These are phyloP conservation scores for Chalciporus piperatus DNA, from an alignment of 768 basidiomycete species.

Conservation along the genomic window DNA sequence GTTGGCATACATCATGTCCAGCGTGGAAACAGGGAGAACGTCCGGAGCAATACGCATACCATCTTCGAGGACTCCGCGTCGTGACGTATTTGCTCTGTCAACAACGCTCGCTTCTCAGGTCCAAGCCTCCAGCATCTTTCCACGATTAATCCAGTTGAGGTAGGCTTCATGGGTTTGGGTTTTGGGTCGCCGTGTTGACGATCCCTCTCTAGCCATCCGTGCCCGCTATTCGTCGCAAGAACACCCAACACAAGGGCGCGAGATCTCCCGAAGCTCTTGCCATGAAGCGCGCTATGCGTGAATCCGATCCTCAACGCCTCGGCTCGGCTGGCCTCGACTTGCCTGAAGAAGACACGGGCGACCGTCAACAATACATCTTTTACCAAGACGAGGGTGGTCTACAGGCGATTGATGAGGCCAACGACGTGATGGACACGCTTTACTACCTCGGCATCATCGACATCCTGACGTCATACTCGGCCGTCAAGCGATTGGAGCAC, in stretches of 20 bases:
- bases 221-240: slow-evolving; percentile 58
- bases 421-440: slow-evolving; percentile 69
- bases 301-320: slow-evolving; percentile 74
- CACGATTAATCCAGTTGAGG: slow-evolving; percentile 89
- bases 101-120: slow-evolving; percentile 88
- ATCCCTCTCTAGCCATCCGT: slow-evolving; percentile 58
- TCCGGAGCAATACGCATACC: slow-evolving; percentile 85
- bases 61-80: slow-evolving; percentile 83
- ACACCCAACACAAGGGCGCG: slow-evolving; percentile 54
- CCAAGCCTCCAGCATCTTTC: slow-evolving; percentile 80
- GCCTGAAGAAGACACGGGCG: slow-evolving; percentile 61
- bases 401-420: slow-evolving; percentile 83
- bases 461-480: slow-evolving; percentile 86
- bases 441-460: slow-evolving; percentile 98
- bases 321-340: slow-evolving; percentile 50
- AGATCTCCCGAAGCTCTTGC: slow-evolving; percentile 74
- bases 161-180: slow-evolving; percentile 57
- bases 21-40: slow-evolving; percentile 88
- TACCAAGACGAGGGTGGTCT: slow-evolving; percentile 97
- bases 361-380: slow-evolving; percentile 74
- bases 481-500: slow-evolving; percentile 78
- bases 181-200: slow-evolving; percentile 54
- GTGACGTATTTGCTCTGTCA: slow-evolving; percentile 87
- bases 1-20: slow-evolving; percentile 92
- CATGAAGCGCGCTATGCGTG: slow-evolving; percentile 81